Evolutionary conservation across 352 stramenopile species (phyloP), one percentile per base, ranked within the genome.

Genomic region (Nothophytophthora sp.): DNA sequence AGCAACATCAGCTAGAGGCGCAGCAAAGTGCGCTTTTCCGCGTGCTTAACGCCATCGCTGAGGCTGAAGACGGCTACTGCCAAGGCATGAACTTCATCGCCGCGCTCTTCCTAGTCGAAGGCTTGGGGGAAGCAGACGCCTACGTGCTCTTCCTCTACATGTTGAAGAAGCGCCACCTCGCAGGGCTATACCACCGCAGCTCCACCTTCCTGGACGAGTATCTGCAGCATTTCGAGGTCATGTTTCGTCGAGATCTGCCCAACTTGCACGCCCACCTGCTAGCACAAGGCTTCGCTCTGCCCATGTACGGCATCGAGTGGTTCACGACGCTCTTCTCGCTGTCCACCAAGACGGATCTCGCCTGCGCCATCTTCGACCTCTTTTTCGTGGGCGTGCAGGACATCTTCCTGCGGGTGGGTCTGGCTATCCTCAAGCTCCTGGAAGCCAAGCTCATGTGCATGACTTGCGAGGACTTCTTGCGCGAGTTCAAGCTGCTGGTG

Each of bases 61-160:
- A 92, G 37, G 83, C 81, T 2, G 85, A 95, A 46, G 71, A 88
- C 43, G 82, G 78, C 6, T 95, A 95, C 45, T 95, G 85, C 49
- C 85, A 95, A 34, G 85, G 85, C 5, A 95, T 95, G 85, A 95
- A 95, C 65, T 95, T 95, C 47, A 92, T 95, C 50, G 85, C 83
- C 0, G 85, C 81, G 15, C 55, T 95, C 4, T 93, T 95, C 37
- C 73, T 95, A 10, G 85, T 93, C 5, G 76, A 92, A 74, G 85
- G 81, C 0, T 50, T 95, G 12, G 70, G 81, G 2, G 85, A 95
- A 60, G 82, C 78, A 3, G 81, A 95, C 50, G 76, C 82, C 10
- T 95, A 93, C 30, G 72, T 80, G 23, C 61, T 91, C 8, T 95
- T 93, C 39, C 58, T 92, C 7, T 95, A 92, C 36, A 68, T 95